Conservation (phyloP, 371 early-diverging fungal genomes). For the Blastocladiella emersonii region DNA sequence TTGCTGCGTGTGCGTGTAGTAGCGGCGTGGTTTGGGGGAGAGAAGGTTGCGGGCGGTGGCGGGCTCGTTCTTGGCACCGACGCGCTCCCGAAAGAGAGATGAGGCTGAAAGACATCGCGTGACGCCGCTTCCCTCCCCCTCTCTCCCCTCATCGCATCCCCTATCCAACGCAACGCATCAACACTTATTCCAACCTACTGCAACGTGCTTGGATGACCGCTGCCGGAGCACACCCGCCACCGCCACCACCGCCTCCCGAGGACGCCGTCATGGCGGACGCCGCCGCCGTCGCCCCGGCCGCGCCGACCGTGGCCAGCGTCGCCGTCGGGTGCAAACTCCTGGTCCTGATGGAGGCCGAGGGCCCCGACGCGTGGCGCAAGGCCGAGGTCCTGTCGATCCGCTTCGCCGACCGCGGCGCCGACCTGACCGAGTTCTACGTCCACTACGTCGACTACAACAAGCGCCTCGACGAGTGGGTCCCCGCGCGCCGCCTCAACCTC, state of each 20-base stretch:
- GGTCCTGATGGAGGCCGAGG: conserved; percentile 41
- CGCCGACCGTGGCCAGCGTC: conserved; percentile 3
- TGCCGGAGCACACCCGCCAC: too few species aligned
- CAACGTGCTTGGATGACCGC: too few species aligned
- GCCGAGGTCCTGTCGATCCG: conserved; percentile 91
- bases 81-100: too few species aligned
- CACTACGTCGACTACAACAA: conserved; percentile 98
- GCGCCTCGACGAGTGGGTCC: conserved; percentile 97
- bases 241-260: neutral
- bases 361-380: conserved; percentile 44
- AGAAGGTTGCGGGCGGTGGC: conserved; percentile 7
- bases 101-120: too few species aligned
- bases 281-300: neutral
- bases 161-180: too few species aligned
- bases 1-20: too few species aligned
- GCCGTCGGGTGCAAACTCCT: conserved; percentile 58
- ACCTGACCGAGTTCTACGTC: conserved; percentile 78
- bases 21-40: neutral
- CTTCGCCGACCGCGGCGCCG: neutral
- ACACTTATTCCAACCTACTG: too few species aligned
- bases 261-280: too few species aligned
- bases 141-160: too few species aligned
- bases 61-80: too few species aligned
- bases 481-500: conserved; percentile 53
- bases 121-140: too few species aligned